phyloP scores from a whole-genome alignment of 208 protist species.

The Trypanosoma lewisi region DNA sequence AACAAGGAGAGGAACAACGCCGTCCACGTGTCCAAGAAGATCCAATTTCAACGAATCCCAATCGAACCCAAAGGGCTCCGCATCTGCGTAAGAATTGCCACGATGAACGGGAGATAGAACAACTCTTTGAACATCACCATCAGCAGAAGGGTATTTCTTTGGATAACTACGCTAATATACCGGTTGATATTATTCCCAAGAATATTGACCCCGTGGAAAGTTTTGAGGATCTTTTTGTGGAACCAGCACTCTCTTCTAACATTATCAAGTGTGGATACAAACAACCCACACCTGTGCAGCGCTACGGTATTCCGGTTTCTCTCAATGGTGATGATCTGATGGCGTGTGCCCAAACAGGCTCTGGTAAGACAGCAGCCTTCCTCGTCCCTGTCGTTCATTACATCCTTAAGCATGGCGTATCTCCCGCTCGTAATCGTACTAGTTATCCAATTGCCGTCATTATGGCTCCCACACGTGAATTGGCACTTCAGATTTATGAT shows the following conservation, averaged over 20 bases:
- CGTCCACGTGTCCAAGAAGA: conserved; percentile 4
- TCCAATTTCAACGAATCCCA: conserved; percentile 23
- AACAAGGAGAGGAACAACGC: conserved; percentile 20
- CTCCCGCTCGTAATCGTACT: conserved; percentile 49
- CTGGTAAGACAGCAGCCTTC: conserved; percentile 98
- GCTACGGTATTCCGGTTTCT: conserved; percentile 95
- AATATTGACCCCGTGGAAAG: conserved; percentile 66
- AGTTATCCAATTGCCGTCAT: conserved; percentile 85
- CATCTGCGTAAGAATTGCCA: conserved; percentile 72
- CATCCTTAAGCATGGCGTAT: conserved; percentile 90
- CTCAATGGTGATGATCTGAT: conserved; percentile 94
- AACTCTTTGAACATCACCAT: conserved; percentile 73
- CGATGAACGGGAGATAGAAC: conserved; percentile 68
- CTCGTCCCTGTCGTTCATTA: conserved; percentile 96
- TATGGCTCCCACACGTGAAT: conserved; percentile 95
- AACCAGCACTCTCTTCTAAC: conserved; percentile 89
- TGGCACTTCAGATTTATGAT: conserved; percentile 96
- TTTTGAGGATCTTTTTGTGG: conserved; percentile 87
- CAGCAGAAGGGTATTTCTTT: conserved; percentile 76
- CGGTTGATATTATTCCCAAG: conserved; percentile 80
- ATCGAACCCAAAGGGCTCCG: conserved; percentile 54
- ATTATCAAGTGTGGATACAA: conserved; percentile 94
- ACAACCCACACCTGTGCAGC: conserved; percentile 98
- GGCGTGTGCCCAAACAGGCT: conserved; percentile 98
- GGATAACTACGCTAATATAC: conserved; percentile 84